These are phyloP conservation scores for Cladophialophora immunda DNA, from an alignment of 2,329 filamentous ascomycete species.

Conservation along the genomic window DNA sequence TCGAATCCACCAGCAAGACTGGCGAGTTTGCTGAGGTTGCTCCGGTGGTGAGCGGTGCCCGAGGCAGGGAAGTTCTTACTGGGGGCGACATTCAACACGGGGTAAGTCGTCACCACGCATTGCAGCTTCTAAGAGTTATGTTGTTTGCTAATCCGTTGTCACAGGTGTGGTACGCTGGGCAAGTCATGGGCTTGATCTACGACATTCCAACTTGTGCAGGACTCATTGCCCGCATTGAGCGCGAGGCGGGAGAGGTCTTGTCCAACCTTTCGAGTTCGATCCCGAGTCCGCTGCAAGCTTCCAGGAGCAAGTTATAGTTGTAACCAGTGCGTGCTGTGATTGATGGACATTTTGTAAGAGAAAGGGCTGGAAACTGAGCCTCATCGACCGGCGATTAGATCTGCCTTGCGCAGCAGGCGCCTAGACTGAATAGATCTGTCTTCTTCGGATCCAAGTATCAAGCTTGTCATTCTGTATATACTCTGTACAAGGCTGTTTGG, in stretches of 20 bases:
- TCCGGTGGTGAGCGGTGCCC: conserved; percentile 85
- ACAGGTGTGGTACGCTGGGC: conserved; percentile 82
- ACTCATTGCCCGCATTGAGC: conserved; percentile 76
- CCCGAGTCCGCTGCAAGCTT: conserved; percentile 52
- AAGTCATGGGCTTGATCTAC: conserved; percentile 89
- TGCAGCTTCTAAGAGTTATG: background rate
- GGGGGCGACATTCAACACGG: conserved; percentile 94
- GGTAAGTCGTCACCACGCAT: conserved; percentile 55
- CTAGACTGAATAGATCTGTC: background rate
- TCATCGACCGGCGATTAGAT: background rate
- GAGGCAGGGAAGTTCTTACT: conserved; percentile 88
- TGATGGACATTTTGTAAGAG: background rate
- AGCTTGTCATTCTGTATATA: background rate
- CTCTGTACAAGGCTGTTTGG: background rate
- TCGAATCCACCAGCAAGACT: conserved; percentile 81
- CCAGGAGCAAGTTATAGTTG: conserved; percentile 35
- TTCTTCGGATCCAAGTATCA: background rate
- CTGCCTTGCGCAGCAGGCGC: background rate
- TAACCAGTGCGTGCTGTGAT: background rate
- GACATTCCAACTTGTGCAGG: conserved; percentile 68
- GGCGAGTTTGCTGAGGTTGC: conserved; percentile 92
- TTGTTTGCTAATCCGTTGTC: conserved; percentile 4
- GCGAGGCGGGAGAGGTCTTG: conserved; percentile 70
- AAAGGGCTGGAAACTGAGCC: background rate
- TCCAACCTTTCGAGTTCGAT: conserved; percentile 53